Conservation (phyloP, 306 rosid species). For the Cucurbita ficifolia region DNA sequence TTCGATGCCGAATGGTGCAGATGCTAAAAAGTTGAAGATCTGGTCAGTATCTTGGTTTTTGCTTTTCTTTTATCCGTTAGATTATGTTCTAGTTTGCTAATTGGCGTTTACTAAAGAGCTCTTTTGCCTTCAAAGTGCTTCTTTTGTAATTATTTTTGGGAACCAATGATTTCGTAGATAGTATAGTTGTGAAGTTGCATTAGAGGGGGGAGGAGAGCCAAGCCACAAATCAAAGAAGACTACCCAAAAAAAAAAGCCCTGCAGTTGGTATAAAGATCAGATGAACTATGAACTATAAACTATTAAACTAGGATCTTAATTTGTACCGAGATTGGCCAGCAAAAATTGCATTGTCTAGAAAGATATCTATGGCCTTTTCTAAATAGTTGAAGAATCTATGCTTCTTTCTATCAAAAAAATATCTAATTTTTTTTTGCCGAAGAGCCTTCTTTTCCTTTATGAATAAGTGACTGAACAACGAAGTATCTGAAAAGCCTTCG, state of each 20-base stretch:
- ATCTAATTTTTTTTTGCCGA: background rate
- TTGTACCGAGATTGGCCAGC: background rate
- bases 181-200: background rate
- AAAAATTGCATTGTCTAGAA: background rate
- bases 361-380: background rate
- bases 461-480: background rate
- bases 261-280: too few species aligned
- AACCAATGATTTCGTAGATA: background rate
- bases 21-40: constrained; percentile 52
- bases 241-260: too few species aligned
- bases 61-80: background rate
- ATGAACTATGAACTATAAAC: too few species aligned
- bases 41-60: constrained; percentile 31
- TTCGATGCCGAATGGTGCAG: background rate
- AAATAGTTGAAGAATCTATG: background rate
- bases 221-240: background rate
- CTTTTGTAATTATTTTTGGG: background rate
- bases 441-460: background rate
- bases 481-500: background rate
- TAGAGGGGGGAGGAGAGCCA: background rate
- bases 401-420: background rate
- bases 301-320: background rate
- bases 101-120: background rate
- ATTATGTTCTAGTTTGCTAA: background rate
- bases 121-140: background rate